These are phyloP conservation scores for Trifolium pratense DNA, from an alignment of 306 rosid genomes.

Conservation along the genomic window DNA sequence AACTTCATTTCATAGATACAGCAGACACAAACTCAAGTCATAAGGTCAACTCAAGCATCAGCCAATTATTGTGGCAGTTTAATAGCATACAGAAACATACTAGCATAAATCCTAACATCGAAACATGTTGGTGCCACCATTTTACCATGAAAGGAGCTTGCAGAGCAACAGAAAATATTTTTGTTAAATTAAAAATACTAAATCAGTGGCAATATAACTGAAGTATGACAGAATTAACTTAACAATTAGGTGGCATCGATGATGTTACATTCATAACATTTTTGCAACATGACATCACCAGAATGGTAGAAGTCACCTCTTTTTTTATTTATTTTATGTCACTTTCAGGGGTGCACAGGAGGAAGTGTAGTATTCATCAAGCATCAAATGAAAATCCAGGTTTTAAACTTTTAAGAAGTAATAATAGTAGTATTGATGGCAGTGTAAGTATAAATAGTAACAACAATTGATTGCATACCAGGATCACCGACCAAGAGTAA, in stretches of 20 bases:
- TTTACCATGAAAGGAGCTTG: background rate
- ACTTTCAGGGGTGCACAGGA: slow-evolving; percentile 4
- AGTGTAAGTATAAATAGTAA: slow-evolving; percentile 32
- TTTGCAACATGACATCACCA: slow-evolving; percentile 1
- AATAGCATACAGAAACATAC: slow-evolving; percentile 27
- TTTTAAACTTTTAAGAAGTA: background rate
- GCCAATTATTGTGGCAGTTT: slow-evolving; percentile 32
- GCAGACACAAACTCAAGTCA: slow-evolving; percentile 29
- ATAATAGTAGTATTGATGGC: slow-evolving; percentile 13
- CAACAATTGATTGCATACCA: slow-evolving; percentile 55
- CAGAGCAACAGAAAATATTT: background rate
- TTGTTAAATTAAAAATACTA: slow-evolving; percentile 12
- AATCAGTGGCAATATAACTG: slow-evolving; percentile 23
- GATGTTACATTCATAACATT: slow-evolving; percentile 13
- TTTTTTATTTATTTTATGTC: slow-evolving; percentile 25
- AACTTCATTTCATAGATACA: slow-evolving; percentile 33
- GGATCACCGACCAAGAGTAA: slow-evolving; percentile 97
- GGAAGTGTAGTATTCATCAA: slow-evolving; percentile 27
- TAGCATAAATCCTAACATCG: slow-evolving; percentile 12
- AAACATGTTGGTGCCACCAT: slow-evolving; percentile 13
- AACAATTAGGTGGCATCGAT: slow-evolving; percentile 13
- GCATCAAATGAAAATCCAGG: slow-evolving; percentile 21
- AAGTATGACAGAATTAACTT: slow-evolving; percentile 7
- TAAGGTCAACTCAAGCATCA: slow-evolving; percentile 7
- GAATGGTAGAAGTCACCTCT: slow-evolving; percentile 17